A percentile compares a stretch with the other conserved stretches of the same genome.
Conservation (phyloP, 2,329 filamentous ascomycete genomes). For the Verticillium klebahnii region DNA sequence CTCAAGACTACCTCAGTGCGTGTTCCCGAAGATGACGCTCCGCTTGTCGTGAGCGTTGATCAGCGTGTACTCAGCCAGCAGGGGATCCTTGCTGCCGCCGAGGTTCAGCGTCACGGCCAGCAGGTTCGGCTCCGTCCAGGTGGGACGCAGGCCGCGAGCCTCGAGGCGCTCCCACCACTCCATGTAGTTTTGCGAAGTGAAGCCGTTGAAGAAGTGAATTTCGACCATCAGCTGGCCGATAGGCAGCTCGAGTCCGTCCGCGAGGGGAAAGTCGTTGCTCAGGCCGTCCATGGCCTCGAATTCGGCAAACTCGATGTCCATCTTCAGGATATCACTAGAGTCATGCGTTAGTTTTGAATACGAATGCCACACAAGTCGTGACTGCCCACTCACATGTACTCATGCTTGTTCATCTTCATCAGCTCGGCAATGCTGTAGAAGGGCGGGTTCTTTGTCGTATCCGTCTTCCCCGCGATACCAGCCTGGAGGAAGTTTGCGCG, state of each 20-base stretch:
- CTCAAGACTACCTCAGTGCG: background rate
- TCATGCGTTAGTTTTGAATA: background rate
- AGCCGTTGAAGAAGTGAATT: constrained; percentile 11
- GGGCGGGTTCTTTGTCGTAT: constrained; percentile 19
- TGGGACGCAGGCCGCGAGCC: constrained; percentile 15
- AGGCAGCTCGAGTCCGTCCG: constrained; percentile 9
- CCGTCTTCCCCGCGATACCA: constrained; percentile 23
- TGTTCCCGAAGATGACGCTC: constrained; percentile 8
- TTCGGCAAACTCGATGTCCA: constrained; percentile 33
- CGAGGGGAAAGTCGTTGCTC: constrained; percentile 14
- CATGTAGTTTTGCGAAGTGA: constrained; percentile 10
- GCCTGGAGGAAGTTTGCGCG: constrained; percentile 26
- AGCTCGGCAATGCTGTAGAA: constrained; percentile 29
- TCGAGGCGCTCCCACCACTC: constrained; percentile 19
- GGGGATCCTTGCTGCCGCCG: constrained; percentile 8
- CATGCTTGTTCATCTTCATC: constrained; percentile 30
- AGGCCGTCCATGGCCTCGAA: constrained; percentile 24
- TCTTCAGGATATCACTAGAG: constrained; percentile 31
- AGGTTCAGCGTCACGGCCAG: constrained; percentile 14
- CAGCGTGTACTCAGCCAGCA: constrained; percentile 17
- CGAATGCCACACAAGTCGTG: background rate
- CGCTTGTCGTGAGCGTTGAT: constrained; percentile 15
- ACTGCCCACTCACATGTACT: constrained; percentile 22
- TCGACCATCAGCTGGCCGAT: constrained; percentile 16
- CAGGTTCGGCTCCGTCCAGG: constrained; percentile 19